Base-by-base conservation (phyloP, 139 green algal genomes). In the Closterium sp. region DNA sequence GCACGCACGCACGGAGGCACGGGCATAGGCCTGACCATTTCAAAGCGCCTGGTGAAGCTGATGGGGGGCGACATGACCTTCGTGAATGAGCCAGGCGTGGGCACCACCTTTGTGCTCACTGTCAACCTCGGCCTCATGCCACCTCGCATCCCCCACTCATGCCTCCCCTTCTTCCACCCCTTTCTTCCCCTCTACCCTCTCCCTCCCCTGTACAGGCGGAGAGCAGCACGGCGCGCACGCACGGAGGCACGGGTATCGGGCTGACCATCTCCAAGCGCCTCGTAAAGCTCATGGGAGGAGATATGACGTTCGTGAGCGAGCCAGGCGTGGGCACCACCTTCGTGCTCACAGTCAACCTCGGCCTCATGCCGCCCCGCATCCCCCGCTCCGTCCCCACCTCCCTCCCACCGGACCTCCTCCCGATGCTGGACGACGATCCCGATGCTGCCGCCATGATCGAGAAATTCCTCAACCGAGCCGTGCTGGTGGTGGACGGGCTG, bases 1-100 rank as follows among this genome's bases (percentile, higher is more conserved):
- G 34, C 93, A 21, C 62, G 50, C 11, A 88, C 21, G 21, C 28
- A 93, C n/a, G 70, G 70, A 11, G 91, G 91, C 88, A 94, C 91
- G 22, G 91, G 91, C 79, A 93, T 94, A 9, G 91, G 91, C 0
- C 42, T 94, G 13, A 90, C 34, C 11, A 93, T 94, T 28, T 90
- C 31, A 0, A 90, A 94, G 62, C 89, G 70, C 31, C 45, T 94
- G 9, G 91, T 94, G 29, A 29, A 29, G 29, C 89, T 94, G 28
- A 94, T 94, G 91, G 89, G 91, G 5, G 91, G 91, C 3, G 17
- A 79, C 42, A 89, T 94, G 88, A 91, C 89, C 1, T 93, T 94
- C 13, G 30, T 84, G 9, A 92, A 27, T 30, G 31, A 85, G 31
- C 89, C 89, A 4, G 88, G 88, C 31, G 70, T 94, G 38, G 91